phyloP scores from a whole-genome alignment of 441 rosid genomes.

The Biscutella auriculata region DNA sequence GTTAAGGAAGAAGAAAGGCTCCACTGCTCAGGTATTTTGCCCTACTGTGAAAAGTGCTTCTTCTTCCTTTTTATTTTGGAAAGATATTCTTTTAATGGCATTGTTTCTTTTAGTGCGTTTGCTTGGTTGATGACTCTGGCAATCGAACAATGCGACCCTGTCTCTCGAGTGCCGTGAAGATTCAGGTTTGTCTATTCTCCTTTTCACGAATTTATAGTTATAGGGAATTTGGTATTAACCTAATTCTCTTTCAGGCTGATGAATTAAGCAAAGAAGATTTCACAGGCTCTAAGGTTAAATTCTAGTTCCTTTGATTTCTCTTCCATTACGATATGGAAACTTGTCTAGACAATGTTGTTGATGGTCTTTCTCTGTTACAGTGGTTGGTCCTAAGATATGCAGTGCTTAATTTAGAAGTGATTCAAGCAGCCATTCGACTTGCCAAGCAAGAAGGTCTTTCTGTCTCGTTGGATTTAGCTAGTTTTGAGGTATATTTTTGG shows the following conservation, averaged over 20 bases:
- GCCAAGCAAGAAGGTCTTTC: constrained; percentile 77
- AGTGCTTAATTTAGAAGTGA: constrained; percentile 55
- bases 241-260: constrained; percentile 41
- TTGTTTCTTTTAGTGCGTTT: constrained; percentile 56
- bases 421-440: constrained; percentile 51
- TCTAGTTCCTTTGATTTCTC: neutral
- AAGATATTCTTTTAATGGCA: neutral
- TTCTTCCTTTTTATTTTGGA: no score
- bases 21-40: constrained; percentile 64
- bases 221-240: neutral
- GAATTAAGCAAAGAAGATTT: constrained; percentile 72
- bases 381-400: constrained; percentile 82
- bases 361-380: constrained; percentile 32
- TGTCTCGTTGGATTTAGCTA: constrained; percentile 85
- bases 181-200: constrained; percentile 56
- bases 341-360: neutral
- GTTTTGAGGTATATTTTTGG: constrained; percentile 70
- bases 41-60: no score
- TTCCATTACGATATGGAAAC: neutral
- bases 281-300: constrained; percentile 65
- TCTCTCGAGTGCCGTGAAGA: constrained; percentile 74
- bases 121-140: constrained; percentile 75
- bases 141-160: constrained; percentile 94
- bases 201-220: neutral
- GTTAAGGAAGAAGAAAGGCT: constrained; percentile 66